phyloP scores from a whole-genome alignment of 257 asterid species.

The Nicotiana noctiflora region DNA sequence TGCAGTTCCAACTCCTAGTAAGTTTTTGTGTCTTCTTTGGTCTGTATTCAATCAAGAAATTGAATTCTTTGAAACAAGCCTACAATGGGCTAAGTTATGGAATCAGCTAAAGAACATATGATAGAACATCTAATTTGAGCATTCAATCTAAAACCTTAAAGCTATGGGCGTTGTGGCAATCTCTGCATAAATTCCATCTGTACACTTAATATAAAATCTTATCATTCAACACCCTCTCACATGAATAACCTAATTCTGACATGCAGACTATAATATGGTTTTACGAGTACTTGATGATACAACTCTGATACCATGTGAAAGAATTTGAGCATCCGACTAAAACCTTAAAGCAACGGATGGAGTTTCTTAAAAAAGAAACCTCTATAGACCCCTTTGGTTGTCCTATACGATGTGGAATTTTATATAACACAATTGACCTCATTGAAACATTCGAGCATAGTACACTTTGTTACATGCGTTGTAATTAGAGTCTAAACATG shows the following conservation, averaged over 20 bases:
- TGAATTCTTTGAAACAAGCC: not conserved
- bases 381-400: not conserved
- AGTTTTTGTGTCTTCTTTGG: constrained; percentile 15
- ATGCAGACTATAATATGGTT: not conserved
- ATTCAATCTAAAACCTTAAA: not conserved
- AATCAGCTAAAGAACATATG: too few relatives aligned
- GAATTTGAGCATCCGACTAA: not conserved
- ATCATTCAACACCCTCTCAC: not conserved
- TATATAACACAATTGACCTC: not conserved
- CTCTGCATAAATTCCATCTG: not conserved
- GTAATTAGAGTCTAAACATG: not conserved
- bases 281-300: not conserved
- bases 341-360: not conserved
- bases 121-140: not conserved
- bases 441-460: not conserved
- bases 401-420: not conserved
- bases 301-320: not conserved
- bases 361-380: not conserved
- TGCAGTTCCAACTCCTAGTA: constrained; percentile 80
- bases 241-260: not conserved
- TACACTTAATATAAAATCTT: too few relatives aligned
- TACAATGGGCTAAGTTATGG: not conserved
- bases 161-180: not conserved
- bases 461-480: not conserved
- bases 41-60: not conserved